A percentile compares a stretch with the other conserved stretches of the same genome.
Conservation (phyloP, 495 filamentous ascomycete species). For the Aspergillus funiculosus region DNA sequence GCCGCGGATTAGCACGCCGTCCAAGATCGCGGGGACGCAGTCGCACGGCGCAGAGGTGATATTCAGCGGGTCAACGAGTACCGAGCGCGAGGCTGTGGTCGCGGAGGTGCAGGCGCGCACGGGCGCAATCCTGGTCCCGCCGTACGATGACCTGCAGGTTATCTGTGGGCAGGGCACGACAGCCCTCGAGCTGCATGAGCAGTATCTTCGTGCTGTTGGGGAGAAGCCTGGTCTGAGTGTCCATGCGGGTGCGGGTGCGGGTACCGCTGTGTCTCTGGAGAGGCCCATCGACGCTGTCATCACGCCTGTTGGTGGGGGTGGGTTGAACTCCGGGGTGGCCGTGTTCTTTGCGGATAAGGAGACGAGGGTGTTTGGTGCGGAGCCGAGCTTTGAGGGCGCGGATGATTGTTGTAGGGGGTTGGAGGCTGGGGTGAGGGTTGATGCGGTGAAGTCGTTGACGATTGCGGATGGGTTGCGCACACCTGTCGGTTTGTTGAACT, state of each 20-base stretch:
- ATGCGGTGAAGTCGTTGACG: slow-evolving; percentile 65
- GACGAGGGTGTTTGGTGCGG: slow-evolving; percentile 78
- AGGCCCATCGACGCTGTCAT: slow-evolving; percentile 66
- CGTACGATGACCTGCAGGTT: slow-evolving; percentile 87
- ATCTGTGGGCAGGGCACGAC: slow-evolving; percentile 89
- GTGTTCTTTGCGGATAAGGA: slow-evolving; percentile 63
- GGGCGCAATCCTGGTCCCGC: slow-evolving; percentile 72
- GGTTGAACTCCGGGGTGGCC: slow-evolving; percentile 78
- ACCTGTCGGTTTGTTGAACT: slow-evolving; percentile 71
- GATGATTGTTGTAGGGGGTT: slow-evolving; percentile 75
- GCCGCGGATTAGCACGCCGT: slow-evolving; percentile 73
- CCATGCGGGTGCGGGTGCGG: slow-evolving; percentile 2
- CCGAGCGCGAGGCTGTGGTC: slow-evolving; percentile 76
- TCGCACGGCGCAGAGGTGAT: slow-evolving; percentile 71
- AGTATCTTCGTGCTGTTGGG: slow-evolving; percentile 52
- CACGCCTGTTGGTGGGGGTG: slow-evolving; percentile 82
- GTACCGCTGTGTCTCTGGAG: background rate
- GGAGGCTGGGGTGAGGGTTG: slow-evolving; percentile 53
- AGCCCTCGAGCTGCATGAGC: slow-evolving; percentile 72
- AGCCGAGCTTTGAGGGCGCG: slow-evolving; percentile 77
- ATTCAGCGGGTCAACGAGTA: slow-evolving; percentile 73
- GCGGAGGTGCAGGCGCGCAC: slow-evolving; percentile 59
- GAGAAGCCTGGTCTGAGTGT: slow-evolving; percentile 20
- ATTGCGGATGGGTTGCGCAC: slow-evolving; percentile 89
- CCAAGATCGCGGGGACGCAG: slow-evolving; percentile 78